Base-by-base conservation (phyloP, 2,329 filamentous ascomycete species). In the Penicillium sp. region DNA sequence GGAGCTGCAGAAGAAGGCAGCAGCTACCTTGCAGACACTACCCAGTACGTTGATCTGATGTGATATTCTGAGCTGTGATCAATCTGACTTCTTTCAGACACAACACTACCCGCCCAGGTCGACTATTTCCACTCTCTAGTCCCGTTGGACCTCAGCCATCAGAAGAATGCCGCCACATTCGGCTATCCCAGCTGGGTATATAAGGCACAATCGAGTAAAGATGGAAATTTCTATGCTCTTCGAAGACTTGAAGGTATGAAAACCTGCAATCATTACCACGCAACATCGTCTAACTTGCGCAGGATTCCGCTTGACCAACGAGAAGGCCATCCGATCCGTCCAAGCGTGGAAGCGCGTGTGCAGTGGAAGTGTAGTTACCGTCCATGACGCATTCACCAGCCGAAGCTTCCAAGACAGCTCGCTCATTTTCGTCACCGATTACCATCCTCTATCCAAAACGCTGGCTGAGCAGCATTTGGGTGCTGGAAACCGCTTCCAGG, bases 161-260 rank as follows among this genome's bases (percentile, higher is more conserved):
- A 91, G 59, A 92, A 90, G 69, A 90, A 87, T 60, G 82, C 86
- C 4, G 81, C 83, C 11, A 83, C 88, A 14, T 96, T 96, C 71
- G 90, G 91, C 25, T 95, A 90, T 65, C 84, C 87, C 5, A 96
- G 88, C 63, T 97, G 92, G 90, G 84, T 96, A 0, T 99, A 96
- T 76, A 97, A 97, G 75, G 92, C 92, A 8, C 86, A 87, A 22
- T 95, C 90, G 6, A 87, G 83, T 70, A 94, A 94, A 68, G 92
- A 92, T 63, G 94, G 92, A 10, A 86, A 89, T 58, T 84, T 86
- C n/a, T 97, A 95, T 72, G 90, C 87, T 51, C 77, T 99, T 42
- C 83, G 94, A 56, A 82, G 94, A 55, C 81, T 99, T 20, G 91
- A 96, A 79, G 88, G 85, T 84, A 70, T 47, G 69, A 30, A 11